These are phyloP conservation scores for Penicillium atrosanguineum DNA, from an alignment of 495 filamentous ascomycete genomes.

Conservation along the genomic window DNA sequence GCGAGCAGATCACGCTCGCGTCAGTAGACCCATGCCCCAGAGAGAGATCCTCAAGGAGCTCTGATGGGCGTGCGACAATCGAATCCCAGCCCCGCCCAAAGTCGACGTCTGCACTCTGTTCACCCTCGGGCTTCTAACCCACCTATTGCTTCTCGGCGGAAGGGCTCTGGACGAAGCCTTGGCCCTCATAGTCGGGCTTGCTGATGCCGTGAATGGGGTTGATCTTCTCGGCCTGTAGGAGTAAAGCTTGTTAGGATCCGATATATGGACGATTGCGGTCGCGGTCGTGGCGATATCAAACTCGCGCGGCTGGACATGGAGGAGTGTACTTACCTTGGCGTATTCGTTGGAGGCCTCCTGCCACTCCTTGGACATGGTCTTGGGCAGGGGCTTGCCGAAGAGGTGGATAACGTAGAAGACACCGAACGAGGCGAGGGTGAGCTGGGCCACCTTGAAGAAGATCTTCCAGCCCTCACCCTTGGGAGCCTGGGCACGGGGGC, in stretches of 20 bases:
- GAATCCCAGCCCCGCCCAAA: constrained; percentile 7
- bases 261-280: background rate
- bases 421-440: constrained; percentile 56
- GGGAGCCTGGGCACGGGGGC: constrained; percentile 76
- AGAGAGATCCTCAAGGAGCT: background rate
- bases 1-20: constrained; percentile 16
- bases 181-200: constrained; percentile 74
- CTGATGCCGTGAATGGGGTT: constrained; percentile 86
- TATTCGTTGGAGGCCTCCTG: constrained; percentile 91
- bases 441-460: constrained; percentile 63
- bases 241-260: constrained; percentile 17
- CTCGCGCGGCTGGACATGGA: background rate
- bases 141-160: constrained; percentile 43
- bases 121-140: constrained; percentile 20
- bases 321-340: constrained; percentile 63
- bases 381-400: constrained; percentile 66
- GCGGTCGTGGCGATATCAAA: constrained; percentile 4
- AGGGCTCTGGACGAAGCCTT: constrained; percentile 77
- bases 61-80: constrained; percentile 3
- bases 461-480: constrained; percentile 80
- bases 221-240: constrained; percentile 69
- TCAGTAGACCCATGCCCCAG: constrained; percentile 13
- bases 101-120: constrained; percentile 21
- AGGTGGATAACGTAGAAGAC: constrained; percentile 64
- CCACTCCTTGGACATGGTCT: constrained; percentile 92